A percentile compares a stretch with the other conserved stretches of the same genome.
Evolutionary conservation across 495 filamentous ascomycete genomes (phyloP).

Genomic region (Penicillium chermesinum): DNA sequence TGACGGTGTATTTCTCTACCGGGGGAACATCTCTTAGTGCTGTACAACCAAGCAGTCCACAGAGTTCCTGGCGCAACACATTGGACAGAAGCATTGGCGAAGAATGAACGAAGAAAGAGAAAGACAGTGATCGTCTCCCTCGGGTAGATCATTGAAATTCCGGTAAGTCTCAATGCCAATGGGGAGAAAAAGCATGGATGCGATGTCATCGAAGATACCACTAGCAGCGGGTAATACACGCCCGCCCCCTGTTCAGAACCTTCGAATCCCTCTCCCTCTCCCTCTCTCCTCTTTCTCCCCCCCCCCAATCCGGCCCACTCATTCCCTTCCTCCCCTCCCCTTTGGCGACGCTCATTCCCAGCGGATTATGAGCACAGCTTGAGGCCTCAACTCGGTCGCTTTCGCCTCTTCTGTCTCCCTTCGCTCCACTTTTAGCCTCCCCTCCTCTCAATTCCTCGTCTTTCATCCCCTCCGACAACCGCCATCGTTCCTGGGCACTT

Average conservation of each 20-base stretch:
- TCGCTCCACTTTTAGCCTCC: slow-evolving; percentile 18
- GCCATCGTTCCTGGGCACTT: slow-evolving; percentile 12
- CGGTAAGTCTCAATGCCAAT: not conserved
- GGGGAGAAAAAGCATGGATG: not conserved
- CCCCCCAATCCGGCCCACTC: slow-evolving; percentile 5
- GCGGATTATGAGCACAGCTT: slow-evolving; percentile 20
- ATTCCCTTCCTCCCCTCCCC: slow-evolving; percentile 5
- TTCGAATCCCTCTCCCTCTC: slow-evolving; percentile 13
- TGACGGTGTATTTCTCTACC: slow-evolving; percentile 1
- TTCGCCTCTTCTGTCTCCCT: slow-evolving; percentile 10
- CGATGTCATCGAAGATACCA: slow-evolving; percentile 8
- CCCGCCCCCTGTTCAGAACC: slow-evolving; percentile 15
- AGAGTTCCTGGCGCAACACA: not conserved
- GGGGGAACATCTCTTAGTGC: not conserved
- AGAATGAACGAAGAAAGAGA: not conserved
- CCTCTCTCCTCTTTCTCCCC: slow-evolving; percentile 4
- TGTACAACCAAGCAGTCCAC: not conserved
- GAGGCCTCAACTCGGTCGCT: slow-evolving; percentile 16
- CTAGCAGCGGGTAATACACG: slow-evolving; percentile 10
- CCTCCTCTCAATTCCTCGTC: slow-evolving; percentile 2
- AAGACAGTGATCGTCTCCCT: not conserved
- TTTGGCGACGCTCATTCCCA: slow-evolving; percentile 7
- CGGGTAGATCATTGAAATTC: not conserved
- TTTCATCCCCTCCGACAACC: slow-evolving; percentile 1
- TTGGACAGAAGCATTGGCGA: not conserved